Percentiles rank a stretch among this genome's conserved stretches.
Evolutionary conservation across 805 yeast genomes (phyloP).

Genomic region (Candida alai): DNA sequence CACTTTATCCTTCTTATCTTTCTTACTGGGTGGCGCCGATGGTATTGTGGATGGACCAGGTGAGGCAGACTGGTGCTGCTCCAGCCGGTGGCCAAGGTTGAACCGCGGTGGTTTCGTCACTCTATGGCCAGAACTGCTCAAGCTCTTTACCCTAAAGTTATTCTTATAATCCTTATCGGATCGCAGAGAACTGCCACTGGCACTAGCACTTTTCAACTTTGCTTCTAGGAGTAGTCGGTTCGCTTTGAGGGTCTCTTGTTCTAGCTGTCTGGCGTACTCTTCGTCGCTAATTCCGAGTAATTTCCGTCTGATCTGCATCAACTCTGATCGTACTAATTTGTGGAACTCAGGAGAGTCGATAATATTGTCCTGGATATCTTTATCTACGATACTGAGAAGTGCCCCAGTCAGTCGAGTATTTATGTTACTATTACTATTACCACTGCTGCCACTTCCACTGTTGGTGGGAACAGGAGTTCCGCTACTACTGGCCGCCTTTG

Average conservation of each 20-base stretch:
- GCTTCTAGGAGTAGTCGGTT: slow-evolving; percentile 9
- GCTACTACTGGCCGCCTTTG: no score
- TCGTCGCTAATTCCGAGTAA: slow-evolving; percentile 36
- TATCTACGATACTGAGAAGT: slow-evolving; percentile 39
- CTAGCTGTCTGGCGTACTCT: slow-evolving; percentile 20
- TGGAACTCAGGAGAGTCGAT: slow-evolving; percentile 41
- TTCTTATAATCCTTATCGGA: slow-evolving; percentile 16
- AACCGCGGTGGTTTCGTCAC: slow-evolving; percentile 36
- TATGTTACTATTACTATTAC: slow-evolving; percentile 4
- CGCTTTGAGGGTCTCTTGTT: slow-evolving; percentile 10
- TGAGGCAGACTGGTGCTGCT: background rate
- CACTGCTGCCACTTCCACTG: background rate
- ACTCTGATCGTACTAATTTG: slow-evolving; percentile 24
- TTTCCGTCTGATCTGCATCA: slow-evolving; percentile 30
- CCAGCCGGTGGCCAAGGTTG: slow-evolving; percentile 13
- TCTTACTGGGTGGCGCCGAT: background rate
- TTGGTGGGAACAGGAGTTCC: no score
- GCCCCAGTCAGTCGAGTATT: slow-evolving; percentile 11
- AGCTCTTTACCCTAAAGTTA: slow-evolving; percentile 25
- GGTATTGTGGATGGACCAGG: background rate
- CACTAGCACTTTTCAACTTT: slow-evolving; percentile 6
- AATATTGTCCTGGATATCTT: slow-evolving; percentile 41
- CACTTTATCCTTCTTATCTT: slow-evolving; percentile 8
- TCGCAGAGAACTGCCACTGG: no score
- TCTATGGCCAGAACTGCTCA: slow-evolving; percentile 16